These are phyloP conservation scores for Phyllachora maydis DNA, from an alignment of 2,329 filamentous ascomycete genomes.

Conservation along the genomic window DNA sequence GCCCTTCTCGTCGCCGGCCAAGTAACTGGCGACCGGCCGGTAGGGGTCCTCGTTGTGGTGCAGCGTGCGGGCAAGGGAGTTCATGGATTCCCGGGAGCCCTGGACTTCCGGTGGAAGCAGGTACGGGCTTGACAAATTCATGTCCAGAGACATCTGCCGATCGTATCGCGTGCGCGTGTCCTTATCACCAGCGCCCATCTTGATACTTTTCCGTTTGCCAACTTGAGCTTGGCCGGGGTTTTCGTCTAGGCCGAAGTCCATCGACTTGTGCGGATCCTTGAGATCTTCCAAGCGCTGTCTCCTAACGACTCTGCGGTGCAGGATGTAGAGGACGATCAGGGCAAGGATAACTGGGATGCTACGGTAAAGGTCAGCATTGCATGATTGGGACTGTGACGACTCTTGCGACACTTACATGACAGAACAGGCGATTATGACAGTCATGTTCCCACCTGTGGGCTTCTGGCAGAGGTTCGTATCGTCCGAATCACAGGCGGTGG, in stretches of 20 bases:
- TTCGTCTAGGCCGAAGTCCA: constrained; percentile 74
- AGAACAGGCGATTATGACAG: constrained; percentile 46
- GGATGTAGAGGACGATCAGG: constrained; percentile 44
- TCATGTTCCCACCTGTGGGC: constrained; percentile 30
- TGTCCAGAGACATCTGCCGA: constrained; percentile 42
- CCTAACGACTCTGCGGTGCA: constrained; percentile 61
- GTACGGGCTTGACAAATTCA: constrained; percentile 69
- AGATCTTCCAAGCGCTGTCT: constrained; percentile 59
- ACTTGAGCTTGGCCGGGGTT: too few relatives aligned
- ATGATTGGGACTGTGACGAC: too few relatives aligned
- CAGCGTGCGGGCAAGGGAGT: constrained; percentile 63
- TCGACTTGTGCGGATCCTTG: constrained; percentile 69
- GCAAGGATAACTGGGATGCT: constrained; percentile 61
- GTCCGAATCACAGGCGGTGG: too few relatives aligned
- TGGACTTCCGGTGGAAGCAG: constrained; percentile 72
- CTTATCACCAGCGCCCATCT: constrained; percentile 25
- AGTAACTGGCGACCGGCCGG: constrained; percentile 33
- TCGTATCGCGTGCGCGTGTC: constrained; percentile 18
- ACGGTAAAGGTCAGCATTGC: constrained; percentile 5
- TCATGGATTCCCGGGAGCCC: constrained; percentile 65
- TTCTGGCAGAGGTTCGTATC: constrained; percentile 35
- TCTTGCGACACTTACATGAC: constrained; percentile 38
- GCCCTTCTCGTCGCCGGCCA: too few relatives aligned
- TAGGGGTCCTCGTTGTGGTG: constrained; percentile 70
- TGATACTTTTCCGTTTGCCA: constrained; percentile 22